Conservation (phyloP, 176 grass and related monocot genomes). For the Carex scoparia region DNA sequence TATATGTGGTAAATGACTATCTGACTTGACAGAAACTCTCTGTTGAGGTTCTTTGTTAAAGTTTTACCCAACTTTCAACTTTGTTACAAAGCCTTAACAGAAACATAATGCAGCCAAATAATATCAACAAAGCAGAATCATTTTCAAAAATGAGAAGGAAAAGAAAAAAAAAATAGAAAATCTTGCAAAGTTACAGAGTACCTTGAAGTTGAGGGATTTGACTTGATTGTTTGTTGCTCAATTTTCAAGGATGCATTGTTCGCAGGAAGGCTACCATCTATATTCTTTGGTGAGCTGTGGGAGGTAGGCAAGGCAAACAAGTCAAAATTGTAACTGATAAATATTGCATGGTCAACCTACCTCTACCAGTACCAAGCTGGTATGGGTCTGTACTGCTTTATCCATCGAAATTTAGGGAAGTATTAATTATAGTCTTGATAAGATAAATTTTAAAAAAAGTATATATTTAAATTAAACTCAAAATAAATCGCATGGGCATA, state of each 20-base stretch:
- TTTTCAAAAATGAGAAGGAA: background rate
- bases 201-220: constrained; percentile 38
- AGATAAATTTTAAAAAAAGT: background rate
- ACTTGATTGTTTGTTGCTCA: constrained; percentile 30
- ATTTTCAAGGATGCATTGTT: constrained; percentile 31
- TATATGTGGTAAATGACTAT: no score
- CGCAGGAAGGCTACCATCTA: constrained; percentile 26
- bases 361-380: constrained; percentile 15
- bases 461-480: background rate
- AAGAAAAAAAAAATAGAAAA: background rate
- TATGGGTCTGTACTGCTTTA: constrained; percentile 13
- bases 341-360: constrained; percentile 17
- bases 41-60: background rate
- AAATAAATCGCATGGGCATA: constrained; percentile 1
- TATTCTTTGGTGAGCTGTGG: constrained; percentile 30
- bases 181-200: background rate
- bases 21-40: background rate
- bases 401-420: constrained; percentile 19
- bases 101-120: background rate
- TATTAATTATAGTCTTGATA: background rate
- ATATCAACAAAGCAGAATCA: background rate
- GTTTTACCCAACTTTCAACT: background rate
- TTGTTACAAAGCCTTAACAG: background rate
- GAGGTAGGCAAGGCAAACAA: constrained; percentile 27
- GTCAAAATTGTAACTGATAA: constrained; percentile 9